Evolutionary conservation across 106 monocot species (phyloP), one percentile per base, ranked within the genome.

Genomic region (Dioscorea zingiberensis): DNA sequence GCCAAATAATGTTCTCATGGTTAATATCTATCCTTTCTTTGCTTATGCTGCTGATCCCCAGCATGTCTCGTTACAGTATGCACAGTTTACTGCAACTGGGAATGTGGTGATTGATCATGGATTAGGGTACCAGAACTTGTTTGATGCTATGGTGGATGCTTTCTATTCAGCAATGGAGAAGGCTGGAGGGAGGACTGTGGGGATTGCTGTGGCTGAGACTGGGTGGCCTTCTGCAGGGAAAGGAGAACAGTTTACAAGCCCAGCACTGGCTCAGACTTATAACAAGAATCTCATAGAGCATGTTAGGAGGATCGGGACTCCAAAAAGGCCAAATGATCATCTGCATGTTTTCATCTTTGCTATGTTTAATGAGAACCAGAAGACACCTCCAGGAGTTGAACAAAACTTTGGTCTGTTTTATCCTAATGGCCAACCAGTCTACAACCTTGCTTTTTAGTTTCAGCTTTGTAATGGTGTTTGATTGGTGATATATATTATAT

Each of bases 11-110:
- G 38, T 38, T 0, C 57, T 81, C 46, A 64, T 81, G 18, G 49
- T 77, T 15, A 81, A 81, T 19, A 68, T 77, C 13, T 81, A 81
- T 59, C 82, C 82, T 11, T 82, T 73, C 77, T 82, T 82, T 69
- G 63, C 73, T 21, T 82, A 73, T 69, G 47, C 64, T 8, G 64
- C 29, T 21, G 65, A 73, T 24, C 59, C 63, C 0, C 24, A 23
- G 12, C 21, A 69, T 14, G 59, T 82, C 11, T 2, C 14, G 16
- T 54, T 82, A 7, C 49, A 53, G 22, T 82, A 77, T 45, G 76
- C 77, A 10, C 49, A 69, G 38, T 70, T 82, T 68, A 54, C 56
- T 6, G 54, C 75, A 15, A 9, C 48, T 2, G 69, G 30, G 5
- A 10, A 14, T 13, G 64, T 69, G 16, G 63, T 65, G 30, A 48